These are phyloP conservation scores for Plasmodium berghei DNA, from an alignment of 169 alveolate species.

Conservation along the genomic window DNA sequence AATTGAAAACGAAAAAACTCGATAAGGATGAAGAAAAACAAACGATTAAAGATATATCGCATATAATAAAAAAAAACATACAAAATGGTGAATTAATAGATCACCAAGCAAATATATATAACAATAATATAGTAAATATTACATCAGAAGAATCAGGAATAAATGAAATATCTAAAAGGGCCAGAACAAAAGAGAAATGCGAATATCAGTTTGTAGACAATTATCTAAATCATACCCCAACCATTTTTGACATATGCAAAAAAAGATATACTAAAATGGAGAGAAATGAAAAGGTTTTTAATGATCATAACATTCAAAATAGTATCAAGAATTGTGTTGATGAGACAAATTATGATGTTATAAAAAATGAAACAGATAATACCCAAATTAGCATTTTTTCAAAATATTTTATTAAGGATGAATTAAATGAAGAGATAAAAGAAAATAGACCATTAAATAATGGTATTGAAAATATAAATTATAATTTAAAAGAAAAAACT, in stretches of 20 bases:
- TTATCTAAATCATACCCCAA: neutral
- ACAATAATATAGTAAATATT: neutral
- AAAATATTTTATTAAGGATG: neutral
- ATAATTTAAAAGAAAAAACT: constrained; percentile 8
- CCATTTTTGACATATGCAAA: neutral
- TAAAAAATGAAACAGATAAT: constrained; percentile 6
- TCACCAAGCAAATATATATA: neutral
- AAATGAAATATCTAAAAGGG: neutral
- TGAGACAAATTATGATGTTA: neutral
- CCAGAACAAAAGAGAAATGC: neutral
- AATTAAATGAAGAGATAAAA: constrained; percentile 11
- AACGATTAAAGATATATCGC: neutral
- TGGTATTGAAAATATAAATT: neutral
- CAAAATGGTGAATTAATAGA: neutral
- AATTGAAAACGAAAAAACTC: too few relatives aligned
- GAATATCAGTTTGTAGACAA: neutral
- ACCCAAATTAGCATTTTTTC: neutral
- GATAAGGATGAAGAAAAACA: neutral
- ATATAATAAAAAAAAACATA: neutral
- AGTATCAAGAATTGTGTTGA: neutral
- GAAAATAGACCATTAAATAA: neutral
- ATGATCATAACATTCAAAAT: neutral
- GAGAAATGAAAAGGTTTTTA: neutral
- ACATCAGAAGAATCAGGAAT: neutral
- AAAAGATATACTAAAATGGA: neutral